A percentile compares a stretch with the other conserved stretches of the same genome.
Evolutionary conservation across 441 rosid genomes (phyloP).

Genomic region (Aleurites moluccanus): DNA sequence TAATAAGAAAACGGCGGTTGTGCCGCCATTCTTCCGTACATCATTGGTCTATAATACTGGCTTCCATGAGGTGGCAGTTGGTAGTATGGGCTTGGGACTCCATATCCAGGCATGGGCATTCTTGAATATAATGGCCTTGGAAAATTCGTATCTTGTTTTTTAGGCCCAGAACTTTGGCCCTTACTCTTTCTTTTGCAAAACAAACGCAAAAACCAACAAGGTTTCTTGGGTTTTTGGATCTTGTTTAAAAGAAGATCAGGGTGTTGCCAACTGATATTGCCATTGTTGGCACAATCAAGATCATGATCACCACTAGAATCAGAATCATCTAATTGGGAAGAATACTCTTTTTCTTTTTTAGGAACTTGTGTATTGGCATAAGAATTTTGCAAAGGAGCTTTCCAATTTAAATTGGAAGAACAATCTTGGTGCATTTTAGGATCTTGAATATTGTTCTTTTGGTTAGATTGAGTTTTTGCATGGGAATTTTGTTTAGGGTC

Average conservation of each 20-base stretch:
- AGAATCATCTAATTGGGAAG: neutral
- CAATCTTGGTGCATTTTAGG: neutral
- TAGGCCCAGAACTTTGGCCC: neutral
- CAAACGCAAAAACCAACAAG: neutral
- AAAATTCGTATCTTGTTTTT: too few species aligned
- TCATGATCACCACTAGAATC: neutral
- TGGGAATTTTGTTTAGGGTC: neutral
- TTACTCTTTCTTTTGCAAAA: neutral
- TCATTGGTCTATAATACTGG: neutral
- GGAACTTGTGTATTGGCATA: neutral
- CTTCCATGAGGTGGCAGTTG: neutral
- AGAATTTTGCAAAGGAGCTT: neutral
- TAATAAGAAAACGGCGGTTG: neutral
- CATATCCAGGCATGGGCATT: neutral
- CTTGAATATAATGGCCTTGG: neutral
- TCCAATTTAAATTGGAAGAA: neutral
- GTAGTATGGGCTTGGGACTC: neutral
- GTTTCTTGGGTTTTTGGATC: neutral
- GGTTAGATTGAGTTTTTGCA: neutral
- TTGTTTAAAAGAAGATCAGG: neutral
- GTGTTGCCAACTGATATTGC: neutral
- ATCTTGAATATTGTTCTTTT: neutral
- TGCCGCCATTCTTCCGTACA: neutral
- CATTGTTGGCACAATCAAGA: neutral
- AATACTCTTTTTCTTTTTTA: too few species aligned